Percentiles rank a stretch among this genome's conserved stretches.
phyloP scores from a whole-genome alignment of 768 basidiomycete genomes.

The Tulasnella sp. region DNA sequence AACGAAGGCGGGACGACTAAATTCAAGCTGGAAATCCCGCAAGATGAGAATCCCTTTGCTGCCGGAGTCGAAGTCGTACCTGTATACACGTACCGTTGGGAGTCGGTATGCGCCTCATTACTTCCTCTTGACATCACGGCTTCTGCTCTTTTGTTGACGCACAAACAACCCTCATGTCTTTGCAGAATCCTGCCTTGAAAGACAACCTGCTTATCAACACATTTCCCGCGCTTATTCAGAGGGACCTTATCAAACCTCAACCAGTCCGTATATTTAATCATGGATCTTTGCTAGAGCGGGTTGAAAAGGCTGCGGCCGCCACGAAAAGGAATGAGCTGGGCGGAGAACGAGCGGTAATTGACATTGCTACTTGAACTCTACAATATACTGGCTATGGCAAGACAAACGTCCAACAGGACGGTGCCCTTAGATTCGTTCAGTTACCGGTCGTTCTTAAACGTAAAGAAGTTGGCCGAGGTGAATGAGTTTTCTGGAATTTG shows the following conservation, averaged over 20 bases:
- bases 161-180: neutral
- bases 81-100: neutral
- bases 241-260: neutral
- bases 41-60: neutral
- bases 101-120: neutral
- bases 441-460: too few relatives aligned
- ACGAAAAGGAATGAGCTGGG: neutral
- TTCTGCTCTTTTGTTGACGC: neutral
- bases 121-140: neutral
- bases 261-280: neutral
- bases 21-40: neutral
- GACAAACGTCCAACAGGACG: too few relatives aligned
- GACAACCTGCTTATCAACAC: neutral
- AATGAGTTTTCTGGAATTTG: too few relatives aligned
- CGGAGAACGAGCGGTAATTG: constrained; percentile 2
- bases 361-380: too few relatives aligned
- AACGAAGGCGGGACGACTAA: neutral
- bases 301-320: neutral
- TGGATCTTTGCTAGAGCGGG: neutral
- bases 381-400: too few relatives aligned
- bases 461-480: too few relatives aligned
- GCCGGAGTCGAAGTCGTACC: neutral
- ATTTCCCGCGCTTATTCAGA: neutral
- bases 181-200: neutral
- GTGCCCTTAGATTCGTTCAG: too few relatives aligned